Evolutionary conservation across 2,329 filamentous ascomycete species (phyloP).

Genomic region (Emergomyces orientalis): DNA sequence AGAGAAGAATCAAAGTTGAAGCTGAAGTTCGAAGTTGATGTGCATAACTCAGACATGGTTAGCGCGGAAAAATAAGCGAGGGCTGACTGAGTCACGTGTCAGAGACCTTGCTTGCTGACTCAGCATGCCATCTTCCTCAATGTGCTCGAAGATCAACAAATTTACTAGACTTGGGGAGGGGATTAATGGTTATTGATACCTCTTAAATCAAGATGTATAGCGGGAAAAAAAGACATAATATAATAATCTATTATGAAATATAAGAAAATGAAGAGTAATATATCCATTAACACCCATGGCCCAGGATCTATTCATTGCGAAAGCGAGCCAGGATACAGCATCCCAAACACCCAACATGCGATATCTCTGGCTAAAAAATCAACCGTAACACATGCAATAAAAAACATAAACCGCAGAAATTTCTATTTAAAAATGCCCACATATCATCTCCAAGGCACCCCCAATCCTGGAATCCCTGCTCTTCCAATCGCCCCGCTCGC

Average conservation of each 20-base stretch:
- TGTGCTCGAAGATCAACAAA: neutral
- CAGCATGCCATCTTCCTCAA: neutral
- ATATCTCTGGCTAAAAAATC: neutral
- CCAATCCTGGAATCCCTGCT: slow-evolving; percentile 30
- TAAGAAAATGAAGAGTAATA: neutral
- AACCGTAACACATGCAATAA: neutral
- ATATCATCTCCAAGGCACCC: slow-evolving; percentile 30
- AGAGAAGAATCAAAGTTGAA: slow-evolving; percentile 8
- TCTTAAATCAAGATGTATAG: neutral
- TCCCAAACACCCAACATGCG: neutral
- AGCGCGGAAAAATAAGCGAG: slow-evolving; percentile 7
- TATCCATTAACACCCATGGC: neutral
- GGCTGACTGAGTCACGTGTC: slow-evolving; percentile 4
- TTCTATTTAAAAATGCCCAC: neutral
- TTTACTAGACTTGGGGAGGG: neutral
- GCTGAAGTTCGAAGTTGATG: neutral
- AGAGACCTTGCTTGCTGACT: neutral
- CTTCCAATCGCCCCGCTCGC: slow-evolving; percentile 32
- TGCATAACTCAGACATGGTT: slow-evolving; percentile 3
- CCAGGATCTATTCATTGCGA: neutral
- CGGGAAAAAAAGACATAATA: neutral
- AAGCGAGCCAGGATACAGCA: neutral
- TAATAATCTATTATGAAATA: too few relatives aligned
- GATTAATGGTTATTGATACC: neutral
- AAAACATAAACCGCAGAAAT: neutral